Evolutionary conservation across 2,329 filamentous ascomycete species (phyloP).

Genomic region (Nemania diffusa): DNA sequence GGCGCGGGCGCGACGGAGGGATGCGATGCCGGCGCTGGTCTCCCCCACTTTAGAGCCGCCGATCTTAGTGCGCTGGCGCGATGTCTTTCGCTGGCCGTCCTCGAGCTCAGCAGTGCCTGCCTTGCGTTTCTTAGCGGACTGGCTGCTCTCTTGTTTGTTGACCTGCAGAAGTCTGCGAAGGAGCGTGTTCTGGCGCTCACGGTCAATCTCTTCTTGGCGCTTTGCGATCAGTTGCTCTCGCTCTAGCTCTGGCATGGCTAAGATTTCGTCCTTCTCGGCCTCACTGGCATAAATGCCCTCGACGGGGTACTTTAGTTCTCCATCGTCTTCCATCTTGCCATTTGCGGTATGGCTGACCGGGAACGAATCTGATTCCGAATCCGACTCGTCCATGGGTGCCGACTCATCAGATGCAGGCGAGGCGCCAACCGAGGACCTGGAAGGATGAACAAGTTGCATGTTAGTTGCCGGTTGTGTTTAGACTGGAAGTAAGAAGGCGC

Average conservation of each 20-base stretch:
- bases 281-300: constrained; percentile 85
- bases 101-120: constrained; percentile 82
- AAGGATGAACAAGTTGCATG: constrained; percentile 1
- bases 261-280: constrained; percentile 80
- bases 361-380: constrained; percentile 75
- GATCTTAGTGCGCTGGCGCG: constrained; percentile 74
- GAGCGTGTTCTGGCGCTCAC: constrained; percentile 82
- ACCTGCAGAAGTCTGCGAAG: constrained; percentile 79
- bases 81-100: constrained; percentile 78
- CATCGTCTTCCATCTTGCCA: constrained; percentile 54
- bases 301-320: constrained; percentile 78
- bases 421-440: constrained; percentile 74
- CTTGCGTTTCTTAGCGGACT: constrained; percentile 77
- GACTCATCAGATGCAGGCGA: constrained; percentile 81
- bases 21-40: constrained; percentile 78
- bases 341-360: constrained; percentile 49
- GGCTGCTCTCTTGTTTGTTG: constrained; percentile 69
- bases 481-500: neutral
- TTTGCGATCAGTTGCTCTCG: constrained; percentile 91
- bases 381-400: constrained; percentile 89
- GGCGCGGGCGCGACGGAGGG: constrained; percentile 68
- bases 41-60: constrained; percentile 74
- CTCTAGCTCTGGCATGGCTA: constrained; percentile 88
- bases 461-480: constrained; percentile 15
- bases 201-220: constrained; percentile 83